These are phyloP conservation scores for Tieghemostelium lacteum DNA, from an alignment of 78 protist species.

Conservation along the genomic window DNA sequence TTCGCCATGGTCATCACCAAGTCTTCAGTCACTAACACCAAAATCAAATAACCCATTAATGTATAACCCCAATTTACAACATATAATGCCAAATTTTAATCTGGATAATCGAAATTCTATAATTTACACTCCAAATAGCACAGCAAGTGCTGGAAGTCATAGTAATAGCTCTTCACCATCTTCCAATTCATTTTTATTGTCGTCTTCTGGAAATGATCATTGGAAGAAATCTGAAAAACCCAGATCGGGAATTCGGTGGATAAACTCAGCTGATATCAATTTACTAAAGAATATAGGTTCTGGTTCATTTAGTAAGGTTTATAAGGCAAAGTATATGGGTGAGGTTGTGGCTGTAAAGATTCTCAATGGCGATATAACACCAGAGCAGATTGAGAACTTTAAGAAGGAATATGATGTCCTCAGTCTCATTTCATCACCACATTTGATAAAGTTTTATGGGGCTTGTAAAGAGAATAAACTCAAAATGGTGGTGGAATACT, in stretches of 20 bases:
- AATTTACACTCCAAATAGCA: background rate
- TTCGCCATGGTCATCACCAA: background rate
- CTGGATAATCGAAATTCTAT: background rate
- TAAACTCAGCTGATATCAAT: constrained; percentile 22
- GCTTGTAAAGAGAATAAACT: constrained; percentile 66
- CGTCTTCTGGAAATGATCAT: background rate
- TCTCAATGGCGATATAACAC: constrained; percentile 32
- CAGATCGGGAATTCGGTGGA: constrained; percentile 47
- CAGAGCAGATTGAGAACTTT: constrained; percentile 58
- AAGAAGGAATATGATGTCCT: constrained; percentile 63
- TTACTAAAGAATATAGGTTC: constrained; percentile 67
- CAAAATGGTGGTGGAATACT: constrained; percentile 68
- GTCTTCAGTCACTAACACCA: too few species aligned
- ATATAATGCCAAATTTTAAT: too few species aligned
- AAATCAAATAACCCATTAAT: constrained; percentile 5
- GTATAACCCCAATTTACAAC: too few species aligned
- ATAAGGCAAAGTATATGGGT: constrained; percentile 69
- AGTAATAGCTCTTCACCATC: too few species aligned
- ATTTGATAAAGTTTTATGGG: constrained; percentile 65
- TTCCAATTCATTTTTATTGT: background rate
- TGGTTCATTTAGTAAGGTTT: constrained; percentile 80
- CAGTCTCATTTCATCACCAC: constrained; percentile 19
- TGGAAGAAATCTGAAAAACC: constrained; percentile 71
- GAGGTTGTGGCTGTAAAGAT: constrained; percentile 71
- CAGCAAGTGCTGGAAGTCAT: too few species aligned